phyloP scores from a whole-genome alignment of 2,329 filamentous ascomycete genomes.

The Hysterium pulicare region DNA sequence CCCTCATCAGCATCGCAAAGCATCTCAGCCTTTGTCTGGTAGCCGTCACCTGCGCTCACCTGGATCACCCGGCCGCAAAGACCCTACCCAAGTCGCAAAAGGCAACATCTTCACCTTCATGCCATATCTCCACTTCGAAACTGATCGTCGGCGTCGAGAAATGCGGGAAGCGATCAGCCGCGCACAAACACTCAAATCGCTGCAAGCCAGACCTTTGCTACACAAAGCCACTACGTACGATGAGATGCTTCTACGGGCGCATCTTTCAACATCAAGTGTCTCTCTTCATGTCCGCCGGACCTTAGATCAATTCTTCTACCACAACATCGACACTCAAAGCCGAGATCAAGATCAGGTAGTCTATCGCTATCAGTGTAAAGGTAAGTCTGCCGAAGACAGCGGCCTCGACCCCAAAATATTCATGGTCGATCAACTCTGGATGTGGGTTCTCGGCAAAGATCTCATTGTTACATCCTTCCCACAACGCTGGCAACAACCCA shows the following conservation, averaged over 20 bases:
- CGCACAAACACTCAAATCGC: constrained; percentile 23
- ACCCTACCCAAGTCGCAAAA: constrained; percentile 28
- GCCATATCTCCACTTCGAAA: constrained; percentile 66
- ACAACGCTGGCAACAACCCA: constrained; percentile 58
- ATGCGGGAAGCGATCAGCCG: constrained; percentile 56
- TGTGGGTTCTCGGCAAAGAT: constrained; percentile 59
- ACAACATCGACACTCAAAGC: constrained; percentile 58
- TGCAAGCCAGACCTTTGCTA: constrained; percentile 15
- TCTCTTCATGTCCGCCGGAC: constrained; percentile 59
- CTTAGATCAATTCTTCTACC: constrained; percentile 64
- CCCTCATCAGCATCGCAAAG: constrained; percentile 19
- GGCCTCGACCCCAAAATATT: constrained; percentile 56
- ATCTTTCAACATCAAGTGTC: constrained; percentile 45
- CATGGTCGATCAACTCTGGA: constrained; percentile 68
- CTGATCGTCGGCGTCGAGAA: constrained; percentile 50
- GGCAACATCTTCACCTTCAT: constrained; percentile 51
- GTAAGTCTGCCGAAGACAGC: constrained; percentile 18
- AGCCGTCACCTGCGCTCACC: constrained; percentile 28
- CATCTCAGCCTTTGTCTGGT: constrained; percentile 20
- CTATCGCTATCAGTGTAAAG: constrained; percentile 54
- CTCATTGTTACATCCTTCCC: constrained; percentile 60
- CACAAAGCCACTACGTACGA: constrained; percentile 36
- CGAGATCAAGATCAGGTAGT: constrained; percentile 64
- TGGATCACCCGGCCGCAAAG: constrained; percentile 34
- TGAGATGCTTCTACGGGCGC: constrained; percentile 48